Conservation (phyloP, 2,329 filamentous ascomycete genomes). For the Penicillium hesseltinei region DNA sequence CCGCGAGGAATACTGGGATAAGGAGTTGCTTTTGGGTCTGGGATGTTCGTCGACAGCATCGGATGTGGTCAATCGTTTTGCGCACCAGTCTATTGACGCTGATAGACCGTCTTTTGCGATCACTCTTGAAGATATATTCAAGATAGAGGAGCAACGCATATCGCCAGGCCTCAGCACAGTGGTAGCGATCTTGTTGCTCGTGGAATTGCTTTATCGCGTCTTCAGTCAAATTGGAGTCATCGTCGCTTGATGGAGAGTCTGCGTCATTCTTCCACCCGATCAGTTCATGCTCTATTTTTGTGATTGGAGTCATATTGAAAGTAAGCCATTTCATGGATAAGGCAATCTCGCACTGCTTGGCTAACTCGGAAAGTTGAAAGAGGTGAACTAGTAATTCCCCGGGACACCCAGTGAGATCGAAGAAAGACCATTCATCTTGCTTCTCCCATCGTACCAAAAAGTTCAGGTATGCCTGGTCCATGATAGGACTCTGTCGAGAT, state of each 20-base stretch:
- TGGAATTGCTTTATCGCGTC: slow-evolving; percentile 21
- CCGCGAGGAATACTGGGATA: slow-evolving; percentile 39
- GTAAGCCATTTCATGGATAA: too few relatives aligned
- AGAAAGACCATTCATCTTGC: too few relatives aligned
- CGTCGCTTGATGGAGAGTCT: background rate
- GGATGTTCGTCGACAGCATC: slow-evolving; percentile 27
- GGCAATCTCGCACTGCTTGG: too few relatives aligned
- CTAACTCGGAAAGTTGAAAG: too few relatives aligned
- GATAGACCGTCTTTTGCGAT: slow-evolving; percentile 13
- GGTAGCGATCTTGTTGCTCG: slow-evolving; percentile 27
- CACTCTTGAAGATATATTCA: slow-evolving; percentile 29
- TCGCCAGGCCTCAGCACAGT: slow-evolving; percentile 39
- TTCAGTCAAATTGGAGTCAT: background rate
- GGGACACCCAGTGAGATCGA: too few relatives aligned
- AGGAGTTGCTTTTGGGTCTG: slow-evolving; percentile 40
- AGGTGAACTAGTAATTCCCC: too few relatives aligned
- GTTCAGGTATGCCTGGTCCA: too few relatives aligned
- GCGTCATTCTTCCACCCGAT: background rate
- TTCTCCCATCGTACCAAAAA: too few relatives aligned
- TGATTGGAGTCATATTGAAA: too few relatives aligned
- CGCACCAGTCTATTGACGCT: slow-evolving; percentile 23
- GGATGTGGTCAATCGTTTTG: slow-evolving; percentile 32
- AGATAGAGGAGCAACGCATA: slow-evolving; percentile 36
- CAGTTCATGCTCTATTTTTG: too few relatives aligned
- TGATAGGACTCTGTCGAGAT: too few relatives aligned